These are phyloP conservation scores for Floccularia luteovirens DNA, from an alignment of 768 basidiomycete species.

Conservation along the genomic window DNA sequence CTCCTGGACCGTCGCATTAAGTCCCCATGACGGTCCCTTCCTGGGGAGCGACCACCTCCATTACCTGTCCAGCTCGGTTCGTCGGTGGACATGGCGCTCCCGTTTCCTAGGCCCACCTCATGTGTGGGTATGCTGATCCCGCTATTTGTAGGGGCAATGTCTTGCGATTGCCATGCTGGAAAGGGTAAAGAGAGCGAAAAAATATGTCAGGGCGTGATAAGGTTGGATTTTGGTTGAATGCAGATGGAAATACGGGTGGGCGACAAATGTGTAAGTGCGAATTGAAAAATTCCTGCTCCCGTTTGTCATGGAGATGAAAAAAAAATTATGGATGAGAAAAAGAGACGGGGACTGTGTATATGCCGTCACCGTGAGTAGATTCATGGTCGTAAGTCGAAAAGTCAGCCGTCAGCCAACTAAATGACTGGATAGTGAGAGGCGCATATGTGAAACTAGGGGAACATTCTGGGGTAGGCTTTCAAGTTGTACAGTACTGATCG, in stretches of 20 bases:
- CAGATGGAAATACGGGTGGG: constrained; percentile 23
- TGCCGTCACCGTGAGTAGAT: neutral
- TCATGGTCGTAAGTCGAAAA: constrained; percentile 2
- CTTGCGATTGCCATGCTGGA: constrained; percentile 81
- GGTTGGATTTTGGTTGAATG: constrained; percentile 33
- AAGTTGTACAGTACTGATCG: constrained; percentile 18
- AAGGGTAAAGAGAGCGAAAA: constrained; percentile 22
- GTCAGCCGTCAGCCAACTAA: constrained; percentile 38
- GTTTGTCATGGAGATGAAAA: neutral
- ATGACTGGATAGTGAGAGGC: constrained; percentile 16
- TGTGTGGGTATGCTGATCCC: constrained; percentile 69
- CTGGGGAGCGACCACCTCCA: constrained; percentile 32
- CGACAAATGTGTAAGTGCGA: constrained; percentile 11
- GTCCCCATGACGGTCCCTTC: constrained; percentile 38
- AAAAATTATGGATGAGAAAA: constrained; percentile 1
- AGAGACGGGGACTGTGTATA: too few species aligned
- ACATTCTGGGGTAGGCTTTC: constrained; percentile 14
- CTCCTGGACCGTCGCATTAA: constrained; percentile 65
- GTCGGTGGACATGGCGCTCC: constrained; percentile 38
- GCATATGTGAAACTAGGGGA: constrained; percentile 12
- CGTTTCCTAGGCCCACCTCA: constrained; percentile 32
- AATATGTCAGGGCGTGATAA: constrained; percentile 31
- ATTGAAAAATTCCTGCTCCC: constrained; percentile 6
- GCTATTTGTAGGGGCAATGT: constrained; percentile 58
- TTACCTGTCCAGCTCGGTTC: constrained; percentile 47